phyloP scores from a whole-genome alignment of 768 basidiomycete genomes.

The Termitomyces sp. region DNA sequence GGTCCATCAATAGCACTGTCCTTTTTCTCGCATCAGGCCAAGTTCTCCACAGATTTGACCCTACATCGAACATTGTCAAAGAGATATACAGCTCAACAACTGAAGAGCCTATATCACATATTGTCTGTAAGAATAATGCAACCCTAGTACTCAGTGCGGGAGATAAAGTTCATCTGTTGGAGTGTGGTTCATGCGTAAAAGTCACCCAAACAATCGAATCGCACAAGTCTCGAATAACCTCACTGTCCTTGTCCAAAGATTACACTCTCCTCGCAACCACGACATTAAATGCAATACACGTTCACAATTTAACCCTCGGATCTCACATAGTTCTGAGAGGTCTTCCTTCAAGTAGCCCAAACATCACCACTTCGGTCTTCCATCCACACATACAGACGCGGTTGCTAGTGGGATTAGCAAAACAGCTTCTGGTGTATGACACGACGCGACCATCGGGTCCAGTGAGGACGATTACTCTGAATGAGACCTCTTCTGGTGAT shows the following conservation, averaged over 20 bases:
- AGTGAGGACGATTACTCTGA: conserved; percentile 43
- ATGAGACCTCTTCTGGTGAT: conserved; percentile 36
- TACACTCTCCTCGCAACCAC: conserved; percentile 49
- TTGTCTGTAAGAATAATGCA: conserved; percentile 28
- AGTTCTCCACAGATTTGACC: conserved; percentile 48
- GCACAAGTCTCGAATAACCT: conserved; percentile 44
- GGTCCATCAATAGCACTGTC: conserved; percentile 51
- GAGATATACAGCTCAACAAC: conserved; percentile 32
- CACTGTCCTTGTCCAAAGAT: conserved; percentile 57
- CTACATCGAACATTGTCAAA: conserved; percentile 35
- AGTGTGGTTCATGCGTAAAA: conserved; percentile 34
- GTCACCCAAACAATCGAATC: conserved; percentile 42
- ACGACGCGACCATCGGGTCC: conserved; percentile 52
- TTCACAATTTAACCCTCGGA: conserved; percentile 53
- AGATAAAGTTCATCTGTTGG: conserved; percentile 44
- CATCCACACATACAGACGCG: conserved; percentile 58
- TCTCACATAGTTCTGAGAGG: conserved; percentile 53
- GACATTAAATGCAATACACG: conserved; percentile 44
- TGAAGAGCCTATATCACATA: conserved; percentile 22
- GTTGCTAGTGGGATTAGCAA: conserved; percentile 48
- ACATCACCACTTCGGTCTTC: conserved; percentile 49
- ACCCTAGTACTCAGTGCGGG: conserved; percentile 43
- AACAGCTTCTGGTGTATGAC: conserved; percentile 57
- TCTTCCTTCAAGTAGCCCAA: conserved; percentile 29
- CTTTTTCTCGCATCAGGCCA: conserved; percentile 48